A percentile compares a stretch with the other conserved stretches of the same genome.
Evolutionary conservation across 2,329 filamentous ascomycete genomes (phyloP).

Genomic region (Fusarium devonianum): DNA sequence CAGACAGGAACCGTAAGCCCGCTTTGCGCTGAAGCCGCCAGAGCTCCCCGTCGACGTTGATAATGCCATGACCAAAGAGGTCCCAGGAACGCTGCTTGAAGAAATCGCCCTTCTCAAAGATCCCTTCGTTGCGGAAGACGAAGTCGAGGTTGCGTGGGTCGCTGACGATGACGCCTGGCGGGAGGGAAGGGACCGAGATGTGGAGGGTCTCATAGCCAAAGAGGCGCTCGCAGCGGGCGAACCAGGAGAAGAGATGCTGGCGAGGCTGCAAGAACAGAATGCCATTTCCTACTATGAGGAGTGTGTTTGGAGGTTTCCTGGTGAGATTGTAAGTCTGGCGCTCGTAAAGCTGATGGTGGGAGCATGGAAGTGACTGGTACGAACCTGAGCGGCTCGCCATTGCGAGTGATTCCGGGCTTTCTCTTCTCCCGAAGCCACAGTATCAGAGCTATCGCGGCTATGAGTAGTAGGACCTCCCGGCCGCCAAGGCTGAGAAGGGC

Average conservation of each 20-base stretch:
- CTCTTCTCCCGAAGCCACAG: slow-evolving; percentile 12
- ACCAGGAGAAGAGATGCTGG: slow-evolving; percentile 69
- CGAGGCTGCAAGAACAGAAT: slow-evolving; percentile 66
- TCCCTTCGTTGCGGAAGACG: slow-evolving; percentile 65
- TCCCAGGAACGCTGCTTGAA: slow-evolving; percentile 67
- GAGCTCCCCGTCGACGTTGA: slow-evolving; percentile 69
- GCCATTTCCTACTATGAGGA: slow-evolving; percentile 67
- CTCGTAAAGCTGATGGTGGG: background rate
- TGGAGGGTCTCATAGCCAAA: slow-evolving; percentile 68
- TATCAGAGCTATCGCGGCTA: background rate
- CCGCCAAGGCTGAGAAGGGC: slow-evolving; percentile 19
- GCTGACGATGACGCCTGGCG: slow-evolving; percentile 68
- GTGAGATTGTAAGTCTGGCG: background rate
- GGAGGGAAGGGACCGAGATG: slow-evolving; percentile 68
- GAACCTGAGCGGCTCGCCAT: slow-evolving; percentile 32
- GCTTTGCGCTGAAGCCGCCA: slow-evolving; percentile 71
- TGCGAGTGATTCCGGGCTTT: slow-evolving; percentile 23
- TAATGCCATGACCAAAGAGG: slow-evolving; percentile 71
- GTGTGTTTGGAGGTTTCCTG: slow-evolving; percentile 58
- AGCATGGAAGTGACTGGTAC: background rate
- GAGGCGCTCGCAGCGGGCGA: slow-evolving; percentile 62
- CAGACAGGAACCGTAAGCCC: slow-evolving; percentile 65
- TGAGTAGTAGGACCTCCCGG: slow-evolving; percentile 2
- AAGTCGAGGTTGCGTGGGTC: slow-evolving; percentile 68
- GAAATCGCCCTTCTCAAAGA: slow-evolving; percentile 69